Percentiles rank a stretch among this genome's conserved stretches.
Evolutionary conservation across 1,139 yeast genomes (phyloP).

Genomic region (Blastobotrys serpentis): DNA sequence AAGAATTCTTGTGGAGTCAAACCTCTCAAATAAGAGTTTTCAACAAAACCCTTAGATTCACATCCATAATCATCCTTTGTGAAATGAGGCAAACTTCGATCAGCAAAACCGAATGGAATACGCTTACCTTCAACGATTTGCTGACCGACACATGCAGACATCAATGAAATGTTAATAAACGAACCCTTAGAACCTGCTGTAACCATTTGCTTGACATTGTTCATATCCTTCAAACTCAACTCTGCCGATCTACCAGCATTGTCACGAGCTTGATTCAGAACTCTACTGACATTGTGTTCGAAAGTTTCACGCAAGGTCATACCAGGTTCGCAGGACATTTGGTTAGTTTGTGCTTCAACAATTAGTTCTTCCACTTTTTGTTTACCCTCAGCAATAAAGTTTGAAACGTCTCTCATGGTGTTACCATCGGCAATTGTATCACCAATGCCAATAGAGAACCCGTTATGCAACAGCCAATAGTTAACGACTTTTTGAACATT

Average conservation of each 20-base stretch:
- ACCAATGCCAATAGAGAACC: constrained; percentile 99
- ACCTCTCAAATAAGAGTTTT: constrained; percentile 95
- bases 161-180: constrained; percentile 95
- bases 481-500: constrained; percentile 93
- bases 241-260: constrained; percentile 99
- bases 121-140: constrained; percentile 99
- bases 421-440: constrained; percentile 98
- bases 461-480: constrained; percentile 93
- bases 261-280: constrained; percentile 97
- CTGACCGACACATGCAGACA: constrained; percentile 99
- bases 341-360: constrained; percentile 84
- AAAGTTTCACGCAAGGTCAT: constrained; percentile 98
- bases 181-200: constrained; percentile 99
- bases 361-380: constrained; percentile 91
- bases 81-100: constrained; percentile 95
- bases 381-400: constrained; percentile 90
- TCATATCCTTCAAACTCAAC: constrained; percentile 87
- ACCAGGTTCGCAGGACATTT: constrained; percentile 94
- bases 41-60: constrained; percentile 96
- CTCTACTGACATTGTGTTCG: constrained; percentile 95
- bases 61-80: constrained; percentile 98
- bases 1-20: constrained; percentile 98
- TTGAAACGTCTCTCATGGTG: constrained; percentile 90
- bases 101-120: constrained; percentile 95
- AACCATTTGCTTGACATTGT: constrained; percentile 98